Conservation (phyloP, 371 early-diverging fungal genomes). For the Blakeslea trispora region DNA sequence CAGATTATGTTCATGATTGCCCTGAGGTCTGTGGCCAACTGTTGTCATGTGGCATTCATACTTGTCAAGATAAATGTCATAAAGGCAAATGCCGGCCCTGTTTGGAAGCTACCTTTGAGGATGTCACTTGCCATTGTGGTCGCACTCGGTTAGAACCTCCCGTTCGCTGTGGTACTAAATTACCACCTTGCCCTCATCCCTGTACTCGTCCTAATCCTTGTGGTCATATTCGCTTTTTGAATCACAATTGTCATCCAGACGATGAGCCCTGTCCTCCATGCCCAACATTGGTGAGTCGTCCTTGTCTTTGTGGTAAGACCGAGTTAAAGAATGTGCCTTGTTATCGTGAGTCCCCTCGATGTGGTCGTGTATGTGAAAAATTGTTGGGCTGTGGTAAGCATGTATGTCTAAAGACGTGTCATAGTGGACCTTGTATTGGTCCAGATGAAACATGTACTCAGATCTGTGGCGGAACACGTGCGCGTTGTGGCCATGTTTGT, state of each 20-base stretch:
- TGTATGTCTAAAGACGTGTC: constrained; percentile 72
- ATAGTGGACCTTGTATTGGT: constrained; percentile 63
- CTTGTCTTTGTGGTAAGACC: constrained; percentile 74
- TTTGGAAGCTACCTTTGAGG: constrained; percentile 66
- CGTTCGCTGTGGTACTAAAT: constrained; percentile 69
- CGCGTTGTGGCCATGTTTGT: constrained; percentile 75
- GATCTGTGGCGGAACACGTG: constrained; percentile 62
- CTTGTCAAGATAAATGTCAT: constrained; percentile 71
- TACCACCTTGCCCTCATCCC: constrained; percentile 67
- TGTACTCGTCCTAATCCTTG: constrained; percentile 69
- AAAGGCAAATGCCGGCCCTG: constrained; percentile 74
- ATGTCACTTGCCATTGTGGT: constrained; percentile 75
- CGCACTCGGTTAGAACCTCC: constrained; percentile 74
- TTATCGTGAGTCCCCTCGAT: constrained; percentile 66
- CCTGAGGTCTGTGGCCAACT: constrained; percentile 62
- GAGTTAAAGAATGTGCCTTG: constrained; percentile 75
- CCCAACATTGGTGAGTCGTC: constrained; percentile 59
- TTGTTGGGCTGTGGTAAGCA: constrained; percentile 70
- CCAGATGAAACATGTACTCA: constrained; percentile 58
- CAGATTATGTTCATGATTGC: constrained; percentile 63
- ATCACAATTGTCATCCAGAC: constrained; percentile 79
- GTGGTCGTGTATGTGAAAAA: constrained; percentile 70
- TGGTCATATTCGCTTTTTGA: constrained; percentile 66
- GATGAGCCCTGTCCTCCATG: constrained; percentile 78
- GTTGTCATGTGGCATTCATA: constrained; percentile 68